Evolutionary conservation across 2,329 filamentous ascomycete species (phyloP).

Genomic region (Ophiostoma ulmi): DNA sequence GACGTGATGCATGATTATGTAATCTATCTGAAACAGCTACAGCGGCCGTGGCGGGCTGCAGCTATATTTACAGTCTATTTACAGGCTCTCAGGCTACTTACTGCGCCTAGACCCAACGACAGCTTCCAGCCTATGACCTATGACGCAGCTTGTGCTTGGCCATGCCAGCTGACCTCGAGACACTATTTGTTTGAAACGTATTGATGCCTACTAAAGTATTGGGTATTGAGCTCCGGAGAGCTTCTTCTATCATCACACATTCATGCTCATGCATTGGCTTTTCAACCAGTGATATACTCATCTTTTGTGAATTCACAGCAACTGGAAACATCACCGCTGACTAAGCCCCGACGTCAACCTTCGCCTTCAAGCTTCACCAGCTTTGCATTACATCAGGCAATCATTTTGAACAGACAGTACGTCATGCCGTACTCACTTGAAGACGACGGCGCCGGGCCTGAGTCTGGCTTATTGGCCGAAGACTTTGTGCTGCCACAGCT

Average conservation of each 20-base stretch:
- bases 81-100: not conserved
- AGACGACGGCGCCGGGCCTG: not conserved
- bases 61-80: not conserved
- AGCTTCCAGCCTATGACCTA: no score
- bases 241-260: not conserved
- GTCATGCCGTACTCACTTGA: not conserved
- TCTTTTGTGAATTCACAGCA: not conserved
- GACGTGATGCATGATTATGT: not conserved
- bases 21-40: not conserved
- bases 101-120: not conserved
- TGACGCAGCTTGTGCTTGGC: not conserved
- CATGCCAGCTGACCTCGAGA: slow-evolving; percentile 1
- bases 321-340: not conserved
- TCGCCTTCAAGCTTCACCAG: not conserved
- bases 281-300: not conserved
- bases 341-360: not conserved
- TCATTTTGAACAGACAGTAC: not conserved
- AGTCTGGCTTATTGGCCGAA: not conserved
- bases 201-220: not conserved
- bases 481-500: not conserved
- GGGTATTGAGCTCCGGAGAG: not conserved
- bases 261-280: not conserved
- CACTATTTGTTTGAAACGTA: slow-evolving; percentile 3
- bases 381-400: not conserved
- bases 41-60: not conserved